Conservation (phyloP, 2,329 filamentous ascomycete species). For the Penicillium janthinellum region DNA sequence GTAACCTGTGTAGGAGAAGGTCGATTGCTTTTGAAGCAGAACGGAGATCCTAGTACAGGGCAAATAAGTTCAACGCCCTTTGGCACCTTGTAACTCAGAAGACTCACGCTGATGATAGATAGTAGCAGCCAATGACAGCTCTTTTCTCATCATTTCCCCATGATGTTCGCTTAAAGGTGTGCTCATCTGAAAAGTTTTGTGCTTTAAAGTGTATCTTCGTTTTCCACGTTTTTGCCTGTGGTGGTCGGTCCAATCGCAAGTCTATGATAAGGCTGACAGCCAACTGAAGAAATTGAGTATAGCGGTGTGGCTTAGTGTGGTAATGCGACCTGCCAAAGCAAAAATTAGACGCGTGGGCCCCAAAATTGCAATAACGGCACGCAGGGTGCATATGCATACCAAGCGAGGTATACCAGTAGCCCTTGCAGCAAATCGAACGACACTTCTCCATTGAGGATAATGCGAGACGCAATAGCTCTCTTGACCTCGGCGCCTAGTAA, state of each 20-base stretch:
- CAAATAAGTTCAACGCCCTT: not conserved
- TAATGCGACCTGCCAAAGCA: constrained; percentile 34
- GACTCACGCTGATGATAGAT: constrained; percentile 46
- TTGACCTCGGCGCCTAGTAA: constrained; percentile 35
- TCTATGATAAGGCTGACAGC: constrained; percentile 41
- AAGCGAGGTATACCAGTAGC: constrained; percentile 40
- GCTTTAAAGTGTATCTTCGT: constrained; percentile 18
- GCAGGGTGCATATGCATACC: constrained; percentile 24
- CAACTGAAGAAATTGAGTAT: constrained; percentile 39
- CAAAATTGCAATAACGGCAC: not conserved
- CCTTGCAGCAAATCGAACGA: constrained; percentile 46
- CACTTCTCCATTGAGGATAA: constrained; percentile 36
- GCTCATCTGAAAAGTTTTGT: constrained; percentile 16
- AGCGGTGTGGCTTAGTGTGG: constrained; percentile 35
- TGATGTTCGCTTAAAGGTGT: constrained; percentile 7
- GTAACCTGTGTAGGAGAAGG: constrained; percentile 36
- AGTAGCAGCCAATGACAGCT: constrained; percentile 49
- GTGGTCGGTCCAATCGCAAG: constrained; percentile 32
- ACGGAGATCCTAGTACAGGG: constrained; percentile 35
- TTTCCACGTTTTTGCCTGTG: constrained; percentile 32
- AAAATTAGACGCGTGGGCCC: constrained; percentile 5
- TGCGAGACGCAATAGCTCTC: constrained; percentile 32
- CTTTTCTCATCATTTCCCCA: constrained; percentile 47
- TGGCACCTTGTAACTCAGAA: not conserved
- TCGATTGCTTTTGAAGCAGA: constrained; percentile 42